Evolutionary conservation across 306 rosid genomes (phyloP), one percentile per base, ranked within the genome.

Genomic region (Fragaria iinumae): DNA sequence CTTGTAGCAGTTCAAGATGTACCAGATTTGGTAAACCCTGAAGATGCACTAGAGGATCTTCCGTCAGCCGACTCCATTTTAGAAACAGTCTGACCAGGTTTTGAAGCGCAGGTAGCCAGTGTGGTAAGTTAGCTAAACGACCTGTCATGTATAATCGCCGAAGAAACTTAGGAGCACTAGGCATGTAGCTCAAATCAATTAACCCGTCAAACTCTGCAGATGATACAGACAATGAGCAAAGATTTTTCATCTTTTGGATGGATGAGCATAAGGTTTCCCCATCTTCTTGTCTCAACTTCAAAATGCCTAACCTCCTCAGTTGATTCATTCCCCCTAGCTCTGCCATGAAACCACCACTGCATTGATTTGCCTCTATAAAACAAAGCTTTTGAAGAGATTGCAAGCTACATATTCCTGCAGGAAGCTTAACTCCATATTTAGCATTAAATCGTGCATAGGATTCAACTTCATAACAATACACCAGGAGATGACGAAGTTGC

Each of bases 341-440:
- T 38, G 8, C 11, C 34, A 86, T 25, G 9, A 82, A 12, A 18
- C 18, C 44, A 45, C 53, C 14, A 11, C 67, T 71, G 12, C 18
- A 59, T 29, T 43, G 71, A 68, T 76, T 59, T 27, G 64, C 87
- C 21, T 80, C 85, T 21, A 86, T 45, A 11, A 38, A 23, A 69
- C 82, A 65, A 12, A 83, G 84, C 85, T 83, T 86, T 65, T 80
- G 87, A 45, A 86, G 75, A 1, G 57, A 75, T 18, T 16, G 53
- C 27, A 86, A 73, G 43, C 52, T 2, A 34, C 85, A 78, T 18
- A 86, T 66, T 45, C 81, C 71, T 21, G 72, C 27, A 39, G 68
- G 52, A 27, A 77, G 69, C 52, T 75, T 80, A 6, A 80, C 83
- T 53, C 85, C 87, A 23, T n/a, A 4, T 70, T 41, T 79, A 66